Base-by-base conservation (phyloP, 1,284 basidiomycete genomes). In the Fomitopsis schrenkii region DNA sequence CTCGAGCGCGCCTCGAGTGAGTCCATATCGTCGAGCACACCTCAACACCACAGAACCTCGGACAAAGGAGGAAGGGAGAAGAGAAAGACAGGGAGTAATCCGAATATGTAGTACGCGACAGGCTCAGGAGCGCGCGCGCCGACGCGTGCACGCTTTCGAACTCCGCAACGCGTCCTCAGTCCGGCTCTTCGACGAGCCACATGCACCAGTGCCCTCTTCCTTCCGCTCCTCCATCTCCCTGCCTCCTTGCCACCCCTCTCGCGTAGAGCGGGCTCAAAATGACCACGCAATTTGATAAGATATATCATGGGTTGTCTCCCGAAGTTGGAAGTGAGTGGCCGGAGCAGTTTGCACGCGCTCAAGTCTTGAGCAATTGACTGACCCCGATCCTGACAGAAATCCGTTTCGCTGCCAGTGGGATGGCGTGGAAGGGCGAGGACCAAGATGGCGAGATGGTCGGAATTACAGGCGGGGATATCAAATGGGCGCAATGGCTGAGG, bases 381-480 rank as follows among this genome's bases (percentile, higher is more conserved):
- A 41, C 60, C 41, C 60, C 62, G 62, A 55, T 33, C 40, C 44
- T 55, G 38, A 17, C 72, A 97, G 95, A 95, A 78, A 85, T 98
- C 60, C 91, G 95, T 68, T 84, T 98, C 68, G 94, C 94, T 22
- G 72, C 83, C 30, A 92, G 88, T 68, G 96, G 95, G 57, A 90
- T 98, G 77, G 95, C 94, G 6, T 98, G 96, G 96, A 97, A 90
- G 69, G 87, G 85, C 56, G 84, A 87, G 55, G 85, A 91, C 22
- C 81, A 79, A 15, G 88, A 89, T 52, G 75, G 38, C 5, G 12
- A 78, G 3, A 83, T 88, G 53, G 82, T 83, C 10, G 89, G 91
- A 3, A 84, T 96, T 63, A 79, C 84, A 14, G 83, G 87, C 0
- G 77, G 76, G 17, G 91, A 95, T 65, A 91, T 98, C 64, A 94